phyloP scores from a whole-genome alignment of 2,329 filamentous ascomycete species.

The Elsinoe australis region DNA sequence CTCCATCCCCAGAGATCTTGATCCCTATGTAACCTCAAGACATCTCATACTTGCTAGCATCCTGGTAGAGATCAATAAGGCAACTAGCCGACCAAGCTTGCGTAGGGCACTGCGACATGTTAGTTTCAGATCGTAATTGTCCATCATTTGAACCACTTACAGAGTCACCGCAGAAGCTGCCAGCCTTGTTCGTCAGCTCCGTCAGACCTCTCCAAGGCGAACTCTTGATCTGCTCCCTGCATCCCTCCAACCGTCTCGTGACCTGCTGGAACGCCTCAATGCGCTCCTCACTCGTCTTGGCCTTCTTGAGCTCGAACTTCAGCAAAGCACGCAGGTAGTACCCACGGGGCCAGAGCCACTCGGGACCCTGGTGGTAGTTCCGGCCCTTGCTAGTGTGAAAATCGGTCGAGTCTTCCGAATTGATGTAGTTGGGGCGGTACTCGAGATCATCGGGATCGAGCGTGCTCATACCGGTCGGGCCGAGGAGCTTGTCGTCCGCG shows the following conservation, averaged over 20 bases:
- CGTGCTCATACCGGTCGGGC: conserved; percentile 90
- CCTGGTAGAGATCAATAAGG: conserved; percentile 91
- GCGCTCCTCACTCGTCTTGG: conserved; percentile 59
- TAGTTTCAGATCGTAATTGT: conserved; percentile 27
- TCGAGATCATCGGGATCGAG: conserved; percentile 87
- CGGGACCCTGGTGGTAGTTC: conserved; percentile 96
- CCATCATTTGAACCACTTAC: conserved; percentile 47
- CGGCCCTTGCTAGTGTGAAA: conserved; percentile 89
- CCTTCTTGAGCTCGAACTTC: conserved; percentile 75
- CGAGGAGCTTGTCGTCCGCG: conserved; percentile 71
- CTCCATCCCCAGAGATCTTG: background rate
- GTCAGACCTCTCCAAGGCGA: conserved; percentile 85
- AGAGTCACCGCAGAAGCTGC: conserved; percentile 77
- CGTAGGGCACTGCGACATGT: conserved; percentile 63
- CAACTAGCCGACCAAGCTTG: conserved; percentile 96
- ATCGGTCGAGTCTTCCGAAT: conserved; percentile 84
- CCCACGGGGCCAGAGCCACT: conserved; percentile 96
- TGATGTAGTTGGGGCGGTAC: conserved; percentile 90
- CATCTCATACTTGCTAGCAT: conserved; percentile 51
- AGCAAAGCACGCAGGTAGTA: conserved; percentile 90
- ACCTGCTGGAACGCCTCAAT: conserved; percentile 93
- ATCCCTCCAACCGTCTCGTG: conserved; percentile 70
- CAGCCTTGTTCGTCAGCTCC: conserved; percentile 86
- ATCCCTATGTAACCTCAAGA: background rate
- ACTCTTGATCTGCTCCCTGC: conserved; percentile 73